Evolutionary conservation across 495 filamentous ascomycete species (phyloP).

Genomic region (Lophiostoma macrostomum): DNA sequence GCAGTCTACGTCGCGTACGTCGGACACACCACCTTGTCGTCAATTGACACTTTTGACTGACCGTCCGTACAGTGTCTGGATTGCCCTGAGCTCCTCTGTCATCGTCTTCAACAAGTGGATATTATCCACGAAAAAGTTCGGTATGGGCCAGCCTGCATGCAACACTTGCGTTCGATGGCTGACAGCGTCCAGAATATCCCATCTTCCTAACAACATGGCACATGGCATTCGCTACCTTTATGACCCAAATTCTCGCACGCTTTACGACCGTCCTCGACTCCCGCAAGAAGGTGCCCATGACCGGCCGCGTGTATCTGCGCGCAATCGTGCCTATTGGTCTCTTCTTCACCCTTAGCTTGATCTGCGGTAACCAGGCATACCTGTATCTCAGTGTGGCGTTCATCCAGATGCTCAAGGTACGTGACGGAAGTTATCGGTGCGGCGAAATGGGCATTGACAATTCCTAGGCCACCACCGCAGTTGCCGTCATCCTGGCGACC

Average conservation of each 20-base stretch:
- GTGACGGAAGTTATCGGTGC: conserved; percentile 17
- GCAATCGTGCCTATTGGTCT: conserved; percentile 90
- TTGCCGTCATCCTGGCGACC: conserved; percentile 79
- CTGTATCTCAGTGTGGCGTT: conserved; percentile 90
- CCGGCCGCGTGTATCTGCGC: conserved; percentile 80
- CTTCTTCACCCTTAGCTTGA: conserved; percentile 91
- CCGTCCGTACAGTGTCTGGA: conserved; percentile 68
- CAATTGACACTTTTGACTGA: conserved; percentile 29
- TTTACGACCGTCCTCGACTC: conserved; percentile 83
- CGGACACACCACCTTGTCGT: background rate
- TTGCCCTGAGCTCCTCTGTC: conserved; percentile 82
- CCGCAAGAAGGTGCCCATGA: conserved; percentile 90
- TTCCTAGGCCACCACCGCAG: conserved; percentile 77
- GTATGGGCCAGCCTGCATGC: conserved; percentile 55
- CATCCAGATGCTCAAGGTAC: conserved; percentile 96
- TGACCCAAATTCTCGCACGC: conserved; percentile 86
- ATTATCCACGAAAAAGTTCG: conserved; percentile 74
- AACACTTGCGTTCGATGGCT: conserved; percentile 1
- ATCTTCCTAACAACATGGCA: conserved; percentile 94
- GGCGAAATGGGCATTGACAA: conserved; percentile 8
- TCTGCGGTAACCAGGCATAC: conserved; percentile 91
- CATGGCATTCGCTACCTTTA: conserved; percentile 79
- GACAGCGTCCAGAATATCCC: too few species aligned
- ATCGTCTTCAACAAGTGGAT: conserved; percentile 99
- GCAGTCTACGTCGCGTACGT: conserved; percentile 86